These are phyloP conservation scores for Heliosperma pusillum DNA, from an alignment of 148 eudicot species.

Conservation along the genomic window DNA sequence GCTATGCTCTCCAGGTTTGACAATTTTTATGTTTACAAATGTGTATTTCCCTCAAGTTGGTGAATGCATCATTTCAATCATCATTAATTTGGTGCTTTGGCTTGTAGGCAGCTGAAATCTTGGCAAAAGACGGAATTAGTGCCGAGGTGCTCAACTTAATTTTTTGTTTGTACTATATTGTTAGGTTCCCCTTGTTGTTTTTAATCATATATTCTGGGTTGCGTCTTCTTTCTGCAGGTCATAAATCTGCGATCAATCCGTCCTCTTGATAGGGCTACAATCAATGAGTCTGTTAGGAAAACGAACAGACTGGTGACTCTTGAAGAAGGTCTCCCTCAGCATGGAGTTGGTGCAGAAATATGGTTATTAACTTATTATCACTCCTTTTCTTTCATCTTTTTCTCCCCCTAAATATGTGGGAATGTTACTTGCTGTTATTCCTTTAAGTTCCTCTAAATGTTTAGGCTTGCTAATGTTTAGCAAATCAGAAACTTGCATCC, in stretches of 20 bases:
- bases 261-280: conserved; percentile 74
- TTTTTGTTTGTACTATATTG: not conserved
- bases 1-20: conserved; percentile 43
- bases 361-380: conserved; percentile 56
- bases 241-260: conserved; percentile 87
- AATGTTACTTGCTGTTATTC: not conserved
- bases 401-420: not conserved
- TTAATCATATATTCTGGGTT: not conserved
- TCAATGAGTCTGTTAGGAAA: conserved; percentile 83
- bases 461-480: not conserved
- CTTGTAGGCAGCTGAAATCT: conserved; percentile 83
- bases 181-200: not conserved
- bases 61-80: no score
- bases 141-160: conserved; percentile 60
- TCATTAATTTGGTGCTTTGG: not conserved
- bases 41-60: not conserved
- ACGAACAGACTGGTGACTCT: conserved; percentile 74
- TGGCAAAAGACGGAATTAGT: conserved; percentile 87
- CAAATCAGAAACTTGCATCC: not conserved
- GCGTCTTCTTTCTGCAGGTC: conserved; percentile 42
- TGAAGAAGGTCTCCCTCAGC: conserved; percentile 92
- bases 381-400: not conserved
- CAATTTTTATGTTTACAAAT: not conserved
- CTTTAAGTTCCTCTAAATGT: not conserved
- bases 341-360: conserved; percentile 96